Evolutionary conservation across 208 protist species (phyloP).

Genomic region (Leishmania arabica): DNA sequence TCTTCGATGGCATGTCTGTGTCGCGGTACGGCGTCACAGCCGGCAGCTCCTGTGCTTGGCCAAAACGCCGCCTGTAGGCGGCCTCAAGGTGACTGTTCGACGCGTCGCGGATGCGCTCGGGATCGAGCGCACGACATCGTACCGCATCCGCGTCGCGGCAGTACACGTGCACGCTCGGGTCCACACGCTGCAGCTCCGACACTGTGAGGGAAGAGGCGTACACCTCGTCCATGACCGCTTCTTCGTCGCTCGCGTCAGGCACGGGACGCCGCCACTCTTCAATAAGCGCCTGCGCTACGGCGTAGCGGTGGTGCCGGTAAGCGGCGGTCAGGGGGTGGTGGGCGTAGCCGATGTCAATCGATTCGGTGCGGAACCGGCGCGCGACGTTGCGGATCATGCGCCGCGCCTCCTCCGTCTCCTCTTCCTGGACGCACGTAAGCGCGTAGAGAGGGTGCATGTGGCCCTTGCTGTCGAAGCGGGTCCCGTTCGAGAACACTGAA

Average conservation of each 20-base stretch:
- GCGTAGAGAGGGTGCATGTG: slow-evolving; percentile 27
- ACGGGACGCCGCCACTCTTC: slow-evolving; percentile 16
- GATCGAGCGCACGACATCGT: slow-evolving; percentile 37
- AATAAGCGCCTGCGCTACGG: slow-evolving; percentile 38
- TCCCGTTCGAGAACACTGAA: not conserved
- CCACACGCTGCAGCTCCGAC: slow-evolving; percentile 36
- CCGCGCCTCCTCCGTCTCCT: slow-evolving; percentile 27
- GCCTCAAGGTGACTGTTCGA: slow-evolving; percentile 35
- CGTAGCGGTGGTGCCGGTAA: slow-evolving; percentile 38
- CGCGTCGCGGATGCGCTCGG: slow-evolving; percentile 20
- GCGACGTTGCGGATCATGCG: slow-evolving; percentile 26
- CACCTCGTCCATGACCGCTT: slow-evolving; percentile 49
- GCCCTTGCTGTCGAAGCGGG: not conserved
- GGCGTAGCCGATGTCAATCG: slow-evolving; percentile 39
- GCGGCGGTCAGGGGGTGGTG: slow-evolving; percentile 67
- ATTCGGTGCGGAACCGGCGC: slow-evolving; percentile 9
- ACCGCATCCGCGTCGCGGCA: slow-evolving; percentile 30
- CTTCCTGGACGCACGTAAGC: slow-evolving; percentile 25
- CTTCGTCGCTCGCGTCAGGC: not conserved
- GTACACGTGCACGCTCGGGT: slow-evolving; percentile 41
- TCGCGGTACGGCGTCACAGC: slow-evolving; percentile 9
- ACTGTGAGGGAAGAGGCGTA: slow-evolving; percentile 41
- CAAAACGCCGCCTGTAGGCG: slow-evolving; percentile 22
- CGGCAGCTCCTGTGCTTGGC: slow-evolving; percentile 4
- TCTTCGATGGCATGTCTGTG: slow-evolving; percentile 3